These are phyloP conservation scores for Pyracantha coccinea DNA, from an alignment of 331 rosid genomes.

Conservation along the genomic window DNA sequence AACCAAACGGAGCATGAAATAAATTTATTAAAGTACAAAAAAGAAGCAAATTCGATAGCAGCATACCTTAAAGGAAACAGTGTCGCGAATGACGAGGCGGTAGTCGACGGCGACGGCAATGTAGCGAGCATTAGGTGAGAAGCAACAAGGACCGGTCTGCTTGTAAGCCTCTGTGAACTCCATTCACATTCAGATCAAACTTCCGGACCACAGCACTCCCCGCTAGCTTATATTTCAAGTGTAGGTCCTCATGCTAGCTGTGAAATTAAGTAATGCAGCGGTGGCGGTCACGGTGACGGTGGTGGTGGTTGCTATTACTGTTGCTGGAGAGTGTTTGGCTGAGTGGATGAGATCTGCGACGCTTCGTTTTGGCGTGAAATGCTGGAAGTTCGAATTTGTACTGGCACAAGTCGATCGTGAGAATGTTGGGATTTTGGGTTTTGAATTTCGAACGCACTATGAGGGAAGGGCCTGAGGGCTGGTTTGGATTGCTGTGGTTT, in stretches of 20 bases:
- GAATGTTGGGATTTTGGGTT: no score
- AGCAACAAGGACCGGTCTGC: constrained; percentile 86
- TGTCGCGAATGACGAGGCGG: constrained; percentile 92
- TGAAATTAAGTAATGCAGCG: neutral
- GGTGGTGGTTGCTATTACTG: no score
- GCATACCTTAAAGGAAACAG: constrained; percentile 67
- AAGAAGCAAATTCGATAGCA: neutral
- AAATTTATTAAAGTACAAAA: neutral
- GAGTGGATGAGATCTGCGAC: no score
- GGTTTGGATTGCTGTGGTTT: no score
- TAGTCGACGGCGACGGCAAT: constrained; percentile 91
- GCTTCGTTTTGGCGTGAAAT: neutral
- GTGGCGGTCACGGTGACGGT: neutral
- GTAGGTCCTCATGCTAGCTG: neutral
- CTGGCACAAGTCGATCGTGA: no score
- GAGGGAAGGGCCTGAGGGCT: no score
- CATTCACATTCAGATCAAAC: constrained; percentile 22
- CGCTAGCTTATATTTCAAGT: neutral
- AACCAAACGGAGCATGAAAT: neutral
- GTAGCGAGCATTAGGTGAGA: constrained; percentile 87
- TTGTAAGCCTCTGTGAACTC: constrained; percentile 93
- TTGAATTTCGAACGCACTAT: no score
- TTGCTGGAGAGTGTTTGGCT: neutral
- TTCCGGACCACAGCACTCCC: neutral
- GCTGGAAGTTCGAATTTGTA: no score